Conservation (phyloP, 2,329 filamentous ascomycete genomes). For the Clarireedia hainanense region DNA sequence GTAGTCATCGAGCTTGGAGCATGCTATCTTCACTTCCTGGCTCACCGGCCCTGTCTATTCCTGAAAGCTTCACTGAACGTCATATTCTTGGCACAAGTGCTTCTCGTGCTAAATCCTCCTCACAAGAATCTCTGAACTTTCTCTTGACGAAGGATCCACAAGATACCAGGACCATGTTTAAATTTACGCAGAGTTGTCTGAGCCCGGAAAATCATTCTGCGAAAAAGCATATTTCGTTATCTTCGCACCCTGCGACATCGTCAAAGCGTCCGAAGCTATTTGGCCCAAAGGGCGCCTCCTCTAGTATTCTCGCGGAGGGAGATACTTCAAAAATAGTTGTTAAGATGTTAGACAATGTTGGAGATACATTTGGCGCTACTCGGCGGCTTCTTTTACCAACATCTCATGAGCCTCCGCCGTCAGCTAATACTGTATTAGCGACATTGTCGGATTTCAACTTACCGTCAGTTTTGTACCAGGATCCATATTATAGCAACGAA, state of each 20-base stretch:
- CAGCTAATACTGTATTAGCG: constrained; percentile 39
- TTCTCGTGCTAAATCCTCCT: constrained; percentile 13
- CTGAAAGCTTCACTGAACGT: background rate
- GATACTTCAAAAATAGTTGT: background rate
- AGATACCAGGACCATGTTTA: constrained; percentile 52
- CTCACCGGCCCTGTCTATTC: background rate
- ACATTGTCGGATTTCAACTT: constrained; percentile 51
- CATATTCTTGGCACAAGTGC: constrained; percentile 11
- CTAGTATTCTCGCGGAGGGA: no score
- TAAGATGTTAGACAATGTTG: background rate
- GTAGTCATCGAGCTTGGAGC: background rate
- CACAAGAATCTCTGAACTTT: constrained; percentile 49
- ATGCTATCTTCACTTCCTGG: background rate
- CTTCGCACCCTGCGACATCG: background rate
- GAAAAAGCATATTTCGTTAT: background rate
- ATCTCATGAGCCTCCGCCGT: constrained; percentile 31
- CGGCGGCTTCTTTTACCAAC: background rate
- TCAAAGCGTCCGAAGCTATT: background rate
- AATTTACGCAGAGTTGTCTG: constrained; percentile 58
- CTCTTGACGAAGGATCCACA: constrained; percentile 70
- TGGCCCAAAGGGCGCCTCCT: no score
- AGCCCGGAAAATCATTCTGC: constrained; percentile 20
- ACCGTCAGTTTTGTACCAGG: constrained; percentile 70
- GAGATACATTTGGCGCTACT: background rate
- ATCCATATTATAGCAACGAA: constrained; percentile 79